Conservation (phyloP, 768 basidiomycete genomes). For the Trametes gibbosa region DNA sequence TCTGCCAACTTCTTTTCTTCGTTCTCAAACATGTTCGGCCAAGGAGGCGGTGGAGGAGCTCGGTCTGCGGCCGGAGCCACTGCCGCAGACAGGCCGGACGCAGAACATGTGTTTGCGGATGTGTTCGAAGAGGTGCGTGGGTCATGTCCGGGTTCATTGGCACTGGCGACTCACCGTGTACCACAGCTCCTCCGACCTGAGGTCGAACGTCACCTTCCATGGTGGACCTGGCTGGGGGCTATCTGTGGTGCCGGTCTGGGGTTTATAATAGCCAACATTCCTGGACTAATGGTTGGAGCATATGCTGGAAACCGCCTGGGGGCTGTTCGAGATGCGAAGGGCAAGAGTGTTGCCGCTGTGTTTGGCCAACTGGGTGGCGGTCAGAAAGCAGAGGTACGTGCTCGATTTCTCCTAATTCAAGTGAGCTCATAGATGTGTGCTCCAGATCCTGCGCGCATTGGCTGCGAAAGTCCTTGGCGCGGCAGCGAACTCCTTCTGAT, state of each 20-base stretch:
- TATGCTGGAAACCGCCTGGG: conserved; percentile 89
- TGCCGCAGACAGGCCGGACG: conserved; percentile 55
- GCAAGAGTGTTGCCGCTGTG: conserved; percentile 88
- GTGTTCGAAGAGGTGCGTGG: conserved; percentile 83
- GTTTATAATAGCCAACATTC: conserved; percentile 68
- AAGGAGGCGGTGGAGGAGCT: conserved; percentile 31
- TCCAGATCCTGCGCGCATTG: conserved; percentile 74
- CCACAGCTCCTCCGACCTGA: conserved; percentile 74
- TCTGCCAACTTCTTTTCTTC: conserved; percentile 74
- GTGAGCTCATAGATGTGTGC: not conserved
- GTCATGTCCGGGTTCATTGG: not conserved
- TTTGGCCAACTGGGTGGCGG: conserved; percentile 71
- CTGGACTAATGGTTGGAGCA: conserved; percentile 83
- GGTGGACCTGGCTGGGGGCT: conserved; percentile 75
- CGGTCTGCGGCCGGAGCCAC: conserved; percentile 31
- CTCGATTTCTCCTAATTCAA: not conserved
- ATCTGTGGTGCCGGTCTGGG: conserved; percentile 60
- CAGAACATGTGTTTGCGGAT: conserved; percentile 81
- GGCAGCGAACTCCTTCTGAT: conserved; percentile 35
- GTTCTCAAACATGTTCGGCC: conserved; percentile 71
- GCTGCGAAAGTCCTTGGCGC: conserved; percentile 83
- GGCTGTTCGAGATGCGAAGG: conserved; percentile 90
- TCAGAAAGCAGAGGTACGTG: conserved; percentile 81
- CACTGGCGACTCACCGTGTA: not conserved
- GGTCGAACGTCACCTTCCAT: conserved; percentile 64